Evolutionary conservation across 2,329 filamentous ascomycete species (phyloP).

Genomic region (Drechslerella stenobrocha): DNA sequence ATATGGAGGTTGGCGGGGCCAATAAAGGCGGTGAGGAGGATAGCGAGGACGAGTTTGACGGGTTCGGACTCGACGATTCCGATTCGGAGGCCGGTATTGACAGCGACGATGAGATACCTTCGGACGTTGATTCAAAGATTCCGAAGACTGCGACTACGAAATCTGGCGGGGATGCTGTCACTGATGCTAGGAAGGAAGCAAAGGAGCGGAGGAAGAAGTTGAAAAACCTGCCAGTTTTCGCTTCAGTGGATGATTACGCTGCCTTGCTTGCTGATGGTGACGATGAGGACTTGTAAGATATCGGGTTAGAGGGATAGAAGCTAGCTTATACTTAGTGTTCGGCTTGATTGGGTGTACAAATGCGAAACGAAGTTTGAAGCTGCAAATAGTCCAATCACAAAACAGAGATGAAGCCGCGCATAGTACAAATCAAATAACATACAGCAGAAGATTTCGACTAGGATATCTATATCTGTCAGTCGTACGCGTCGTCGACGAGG

Average conservation of each 20-base stretch:
- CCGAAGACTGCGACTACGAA: constrained; percentile 48
- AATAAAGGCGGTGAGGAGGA: constrained; percentile 60
- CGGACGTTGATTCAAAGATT: constrained; percentile 52
- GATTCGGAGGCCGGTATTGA: constrained; percentile 56
- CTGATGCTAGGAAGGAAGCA: constrained; percentile 50
- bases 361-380: too few relatives aligned
- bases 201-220: constrained; percentile 77
- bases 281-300: constrained; percentile 45
- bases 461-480: too few relatives aligned
- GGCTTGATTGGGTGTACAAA: too few relatives aligned
- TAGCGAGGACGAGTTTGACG: constrained; percentile 58
- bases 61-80: constrained; percentile 56
- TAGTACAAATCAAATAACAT: too few relatives aligned
- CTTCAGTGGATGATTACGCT: constrained; percentile 90
- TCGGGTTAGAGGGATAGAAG: not conserved
- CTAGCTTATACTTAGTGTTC: too few relatives aligned
- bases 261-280: constrained; percentile 54
- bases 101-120: constrained; percentile 46
- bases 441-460: too few relatives aligned
- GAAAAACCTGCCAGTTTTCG: constrained; percentile 88
- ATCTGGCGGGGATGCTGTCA: constrained; percentile 54
- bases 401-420: too few relatives aligned
- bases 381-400: too few relatives aligned
- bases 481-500: too few relatives aligned
- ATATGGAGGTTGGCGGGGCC: too few relatives aligned